phyloP scores from a whole-genome alignment of 2,329 filamentous ascomycete species.

The Mycogone perniciosa region DNA sequence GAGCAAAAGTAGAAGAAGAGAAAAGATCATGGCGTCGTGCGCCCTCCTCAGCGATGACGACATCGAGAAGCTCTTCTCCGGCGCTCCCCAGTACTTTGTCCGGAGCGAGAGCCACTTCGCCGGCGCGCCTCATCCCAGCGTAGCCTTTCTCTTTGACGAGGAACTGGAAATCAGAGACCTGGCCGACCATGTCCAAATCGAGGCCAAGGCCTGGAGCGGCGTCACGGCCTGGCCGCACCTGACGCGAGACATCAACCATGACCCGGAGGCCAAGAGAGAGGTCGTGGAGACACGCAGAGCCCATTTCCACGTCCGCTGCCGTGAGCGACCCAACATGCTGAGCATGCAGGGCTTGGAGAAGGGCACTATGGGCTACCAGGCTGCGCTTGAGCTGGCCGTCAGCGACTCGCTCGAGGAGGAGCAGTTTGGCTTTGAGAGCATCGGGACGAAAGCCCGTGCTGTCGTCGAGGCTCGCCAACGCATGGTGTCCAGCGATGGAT shows the following conservation, averaged over 20 bases:
- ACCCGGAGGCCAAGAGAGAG: slow-evolving; percentile 37
- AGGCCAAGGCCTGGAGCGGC: slow-evolving; percentile 56
- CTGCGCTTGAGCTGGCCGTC: slow-evolving; percentile 59
- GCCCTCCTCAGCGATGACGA: slow-evolving; percentile 52
- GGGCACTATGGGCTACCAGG: slow-evolving; percentile 63
- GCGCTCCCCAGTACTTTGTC: slow-evolving; percentile 67
- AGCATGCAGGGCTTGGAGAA: slow-evolving; percentile 66
- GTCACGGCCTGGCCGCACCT: slow-evolving; percentile 59
- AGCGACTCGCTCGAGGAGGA: slow-evolving; percentile 59
- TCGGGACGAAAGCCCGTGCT: slow-evolving; percentile 48
- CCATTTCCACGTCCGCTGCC: slow-evolving; percentile 53
- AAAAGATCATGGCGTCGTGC: slow-evolving; percentile 45
- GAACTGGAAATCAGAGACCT: slow-evolving; percentile 55
- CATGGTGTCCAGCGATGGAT: slow-evolving; percentile 47
- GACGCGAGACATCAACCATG: slow-evolving; percentile 43
- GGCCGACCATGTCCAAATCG: slow-evolving; percentile 58
- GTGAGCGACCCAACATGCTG: slow-evolving; percentile 64
- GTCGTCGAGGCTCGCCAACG: slow-evolving; percentile 53
- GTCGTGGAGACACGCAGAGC: slow-evolving; percentile 41
- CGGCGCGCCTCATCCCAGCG: slow-evolving; percentile 55
- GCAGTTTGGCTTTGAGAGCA: slow-evolving; percentile 52
- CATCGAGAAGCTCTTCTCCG: slow-evolving; percentile 65
- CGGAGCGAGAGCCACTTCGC: slow-evolving; percentile 53
- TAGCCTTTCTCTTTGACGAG: slow-evolving; percentile 63
- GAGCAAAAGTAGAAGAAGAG: not conserved